Percentiles rank a stretch among this genome's conserved stretches.
Evolutionary conservation across 2,329 filamentous ascomycete species (phyloP).

Genomic region (Verruconis gallopava): DNA sequence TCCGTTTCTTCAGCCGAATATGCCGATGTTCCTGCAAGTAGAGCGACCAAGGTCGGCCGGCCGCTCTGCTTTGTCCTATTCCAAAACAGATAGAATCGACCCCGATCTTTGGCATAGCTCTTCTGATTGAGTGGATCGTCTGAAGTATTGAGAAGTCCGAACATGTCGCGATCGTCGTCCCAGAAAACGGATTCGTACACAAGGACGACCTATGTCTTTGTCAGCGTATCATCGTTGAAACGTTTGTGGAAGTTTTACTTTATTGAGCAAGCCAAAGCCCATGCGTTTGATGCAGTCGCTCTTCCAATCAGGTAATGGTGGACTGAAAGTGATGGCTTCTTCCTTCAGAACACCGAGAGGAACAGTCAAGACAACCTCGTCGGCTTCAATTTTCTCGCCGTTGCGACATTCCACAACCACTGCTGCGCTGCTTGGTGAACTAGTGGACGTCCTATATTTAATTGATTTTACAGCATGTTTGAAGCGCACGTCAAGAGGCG

Average conservation of each 20-base stretch:
- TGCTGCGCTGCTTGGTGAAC: conserved; percentile 22
- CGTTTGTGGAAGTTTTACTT: conserved; percentile 42
- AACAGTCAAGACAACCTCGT: conserved; percentile 80
- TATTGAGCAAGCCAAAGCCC: conserved; percentile 90
- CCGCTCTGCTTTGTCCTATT: conserved; percentile 86
- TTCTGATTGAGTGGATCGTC: conserved; percentile 56
- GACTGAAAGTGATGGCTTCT: conserved; percentile 71
- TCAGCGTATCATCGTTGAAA: too few relatives aligned
- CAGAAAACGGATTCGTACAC: conserved; percentile 86
- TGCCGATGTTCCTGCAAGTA: conserved; percentile 93
- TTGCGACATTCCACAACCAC: conserved; percentile 63
- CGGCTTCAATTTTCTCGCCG: conserved; percentile 65
- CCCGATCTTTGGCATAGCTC: conserved; percentile 66
- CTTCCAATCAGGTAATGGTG: conserved; percentile 81
- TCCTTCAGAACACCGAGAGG: conserved; percentile 86
- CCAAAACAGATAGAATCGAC: conserved; percentile 97
- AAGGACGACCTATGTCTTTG: conserved; percentile 56
- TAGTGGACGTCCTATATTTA: conserved; percentile 15
- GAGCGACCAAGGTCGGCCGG: conserved; percentile 67
- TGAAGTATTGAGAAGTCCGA: conserved; percentile 74
- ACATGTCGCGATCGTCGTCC: conserved; percentile 82
- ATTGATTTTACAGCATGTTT: conserved; percentile 46
- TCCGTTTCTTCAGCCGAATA: conserved; percentile 70
- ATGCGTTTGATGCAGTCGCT: conserved; percentile 64
- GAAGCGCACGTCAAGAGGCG: conserved; percentile 62